Base-by-base conservation (phyloP, 2,329 filamentous ascomycete genomes). In the Venturia pyrina region DNA sequence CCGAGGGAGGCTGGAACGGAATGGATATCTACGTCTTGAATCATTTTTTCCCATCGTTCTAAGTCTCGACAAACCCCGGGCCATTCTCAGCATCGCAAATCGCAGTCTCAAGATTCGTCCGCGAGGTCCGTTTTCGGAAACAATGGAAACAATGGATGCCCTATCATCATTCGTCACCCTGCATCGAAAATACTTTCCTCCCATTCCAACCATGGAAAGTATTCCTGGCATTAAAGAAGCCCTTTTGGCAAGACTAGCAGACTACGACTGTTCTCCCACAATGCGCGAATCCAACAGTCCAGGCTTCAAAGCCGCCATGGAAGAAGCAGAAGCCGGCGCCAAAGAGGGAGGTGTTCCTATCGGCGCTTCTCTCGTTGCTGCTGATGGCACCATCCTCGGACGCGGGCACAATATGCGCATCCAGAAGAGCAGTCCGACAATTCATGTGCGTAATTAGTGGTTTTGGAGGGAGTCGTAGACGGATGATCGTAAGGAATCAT, bases 381-480 rank as follows among this genome's bases (percentile, higher is more conserved):
- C 82, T 66, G 84, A 90, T 70, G 89, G 89, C 68, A 86, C 81
- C 68, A 84, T 92, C 50, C 79, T 92, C 5, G 89, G 89, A 21
- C 80, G 83, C 67, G 89, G 89, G 13, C 89, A 89, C 74, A 93
- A 93, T 71, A 86, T 89, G 86, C 82, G 89, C 66, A 84, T 91
- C 21, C 89, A 93, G 75, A 87, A 87, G 66, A 83, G 83, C 65
- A 89, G 87, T 72, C 81, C 88, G 3, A 89, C 87, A 46, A 81
- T 91, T 70, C 89, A 92, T 78, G 88, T 90, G 72, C 72, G 81
- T 78, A 53, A 63, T 34, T 11, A 44, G 15, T 24, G 19, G 48
- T 50, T n/a, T 57, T 19, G 15, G 32, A 37, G 32, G 28, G 46
- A 28, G 48, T 13, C 62, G 48, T 21, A 61, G 24, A 28, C 21